Evolutionary conservation across 2,329 filamentous ascomycete genomes (phyloP), one percentile per base, ranked within the genome.

Genomic region (Stachybotrys elegans): DNA sequence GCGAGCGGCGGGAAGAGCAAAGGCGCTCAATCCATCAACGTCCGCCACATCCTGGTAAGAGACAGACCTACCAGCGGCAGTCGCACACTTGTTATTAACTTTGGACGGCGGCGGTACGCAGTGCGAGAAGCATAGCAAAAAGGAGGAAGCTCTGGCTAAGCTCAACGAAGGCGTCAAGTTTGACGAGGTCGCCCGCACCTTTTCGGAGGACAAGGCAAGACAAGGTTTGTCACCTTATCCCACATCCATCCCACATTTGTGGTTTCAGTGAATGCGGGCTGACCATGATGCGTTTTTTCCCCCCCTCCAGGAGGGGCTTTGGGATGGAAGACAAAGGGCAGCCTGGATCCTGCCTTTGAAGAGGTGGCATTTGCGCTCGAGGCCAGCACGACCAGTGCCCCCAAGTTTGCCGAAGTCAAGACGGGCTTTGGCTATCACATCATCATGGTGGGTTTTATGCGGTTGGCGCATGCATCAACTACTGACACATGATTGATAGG

Each of bases 371-470:
- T 83, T 61, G 77, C 74, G 21, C 70, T 91, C 27, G 79, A 84
- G 53, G 67, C 76, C 2, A 88, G 83, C 57, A 82, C 81, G 8
- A 83, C 80, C 12, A 70, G 61, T 12, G 81, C 67, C 46, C 83
- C 86, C 2, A 83, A 81, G 57, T 76, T 78, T 57, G 85, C 71
- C 2, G 83, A 89, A 67, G 82, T 75, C 19, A 89, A 87, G 72
- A 90, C 86, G 2, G 73, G 70, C 1, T 84, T 86, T 65, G 87
- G 86, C 1, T 90, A 90, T 69, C 86, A 91, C 62, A 81, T 91
- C 51, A 79, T 91, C 51, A 88, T 90, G 81, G 86, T 90, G 48
- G 43, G 65, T 55, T 38, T 21, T 9, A 20, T 25, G n/a, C 21
- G 4, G 20, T 68, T 68, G 65, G 70, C 6, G 67, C 70, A 47